Base-by-base conservation (phyloP, 441 rosid genomes). In the Aquilaria agallochum region DNA sequence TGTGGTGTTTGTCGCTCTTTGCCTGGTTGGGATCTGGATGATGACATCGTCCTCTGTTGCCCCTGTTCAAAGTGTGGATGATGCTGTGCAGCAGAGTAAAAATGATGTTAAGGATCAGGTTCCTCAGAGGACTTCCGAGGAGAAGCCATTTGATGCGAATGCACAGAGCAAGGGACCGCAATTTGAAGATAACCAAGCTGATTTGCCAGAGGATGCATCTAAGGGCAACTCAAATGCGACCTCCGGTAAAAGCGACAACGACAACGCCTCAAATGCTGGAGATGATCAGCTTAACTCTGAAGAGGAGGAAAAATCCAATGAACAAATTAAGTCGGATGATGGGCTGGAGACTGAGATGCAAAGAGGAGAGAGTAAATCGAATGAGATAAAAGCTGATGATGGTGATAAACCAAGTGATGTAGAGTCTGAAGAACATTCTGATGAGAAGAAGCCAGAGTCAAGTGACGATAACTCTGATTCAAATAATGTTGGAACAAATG, bases 11-110 rank as follows among this genome's bases (percentile, higher is more conserved):
- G 92, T 92, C 70, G 90, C 89, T 15, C 76, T 92, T 12, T 89
- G 95, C 67, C 81, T 92, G 78, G 88, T 87, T 48, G 97, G 96
- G 50, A 78, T 85, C 34, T 92, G 97, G 97, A 89, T 92, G 95
- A 74, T 92, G 88, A 89, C 89, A 7, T 89, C 96, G 0, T 85
- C 97, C 0, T 82, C 89, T 12, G 70, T 74, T 15, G 83, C 69
- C 66, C 90, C 97, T 0, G 80, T 71, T 53, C 78, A 79, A 68
- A 82, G 50, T 64, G 73, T 74, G 7, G 92, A 88, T 56, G 80
- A 68, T 67, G 71, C 76, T 60, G 65, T 79, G 52, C 68, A 80
- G 67, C 86, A 79, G 58, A 79, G 58, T 63, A 86, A 76, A 57
- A 81, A 59, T 54, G 86, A 76, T 56, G 74, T 77, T 33, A 79